Evolutionary conservation across 2,329 filamentous ascomycete species (phyloP).

Genomic region (Penicillium concentricum): DNA sequence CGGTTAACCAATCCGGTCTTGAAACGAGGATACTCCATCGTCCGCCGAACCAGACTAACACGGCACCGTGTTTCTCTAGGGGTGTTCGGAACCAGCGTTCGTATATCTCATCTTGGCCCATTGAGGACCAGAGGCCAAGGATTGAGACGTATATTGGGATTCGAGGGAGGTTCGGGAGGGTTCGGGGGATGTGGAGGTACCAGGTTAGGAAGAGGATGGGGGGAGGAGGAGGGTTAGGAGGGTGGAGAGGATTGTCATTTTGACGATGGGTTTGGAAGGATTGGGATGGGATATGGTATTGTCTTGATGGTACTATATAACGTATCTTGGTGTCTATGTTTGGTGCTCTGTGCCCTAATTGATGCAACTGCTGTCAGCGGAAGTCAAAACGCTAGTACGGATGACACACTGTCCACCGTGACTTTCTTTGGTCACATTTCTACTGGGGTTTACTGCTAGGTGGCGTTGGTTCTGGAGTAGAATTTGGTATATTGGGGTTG

Average conservation of each 20-base stretch:
- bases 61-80: constrained; percentile 40
- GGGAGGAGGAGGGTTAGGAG: constrained; percentile 4
- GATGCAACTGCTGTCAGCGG: constrained; percentile 9
- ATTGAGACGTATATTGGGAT: constrained; percentile 29
- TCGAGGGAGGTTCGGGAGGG: constrained; percentile 22
- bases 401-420: constrained; percentile 1
- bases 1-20: constrained; percentile 45
- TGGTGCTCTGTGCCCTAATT: neutral
- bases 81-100: constrained; percentile 25
- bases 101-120: constrained; percentile 27
- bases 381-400: neutral
- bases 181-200: constrained; percentile 23
- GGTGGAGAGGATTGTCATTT: neutral
- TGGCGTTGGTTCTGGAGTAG: neutral
- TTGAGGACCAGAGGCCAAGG: constrained; percentile 25
- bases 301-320: neutral
- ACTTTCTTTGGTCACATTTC: neutral
- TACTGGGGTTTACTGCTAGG: neutral
- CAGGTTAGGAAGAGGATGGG: constrained; percentile 17
- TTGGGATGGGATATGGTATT: neutral
- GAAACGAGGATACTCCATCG: constrained; percentile 52
- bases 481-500: neutral
- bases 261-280: neutral
- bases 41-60: constrained; percentile 51
- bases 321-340: no score